These are phyloP conservation scores for Colletotrichum salicis DNA, from an alignment of 2,329 filamentous ascomycete species.

Conservation along the genomic window DNA sequence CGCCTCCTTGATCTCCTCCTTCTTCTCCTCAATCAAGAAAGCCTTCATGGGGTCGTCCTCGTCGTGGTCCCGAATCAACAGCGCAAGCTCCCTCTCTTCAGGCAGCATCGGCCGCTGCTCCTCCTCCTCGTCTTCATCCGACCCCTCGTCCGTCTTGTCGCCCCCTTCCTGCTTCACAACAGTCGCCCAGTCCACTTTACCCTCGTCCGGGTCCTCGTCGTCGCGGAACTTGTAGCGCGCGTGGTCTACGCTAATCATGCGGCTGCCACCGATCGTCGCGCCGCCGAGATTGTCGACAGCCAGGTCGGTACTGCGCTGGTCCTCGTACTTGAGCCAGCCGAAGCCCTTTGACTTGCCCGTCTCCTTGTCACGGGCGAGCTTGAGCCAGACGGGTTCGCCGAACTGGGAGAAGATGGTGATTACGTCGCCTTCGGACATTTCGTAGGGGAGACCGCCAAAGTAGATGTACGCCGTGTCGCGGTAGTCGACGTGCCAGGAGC, in stretches of 20 bases:
- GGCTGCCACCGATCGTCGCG: conserved; percentile 77
- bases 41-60: conserved; percentile 98
- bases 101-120: conserved; percentile 72
- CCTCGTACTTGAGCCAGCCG: conserved; percentile 97
- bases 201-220: conserved; percentile 74
- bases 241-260: conserved; percentile 89
- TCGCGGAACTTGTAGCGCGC: conserved; percentile 90
- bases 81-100: conserved; percentile 83
- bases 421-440: conserved; percentile 94
- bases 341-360: conserved; percentile 96
- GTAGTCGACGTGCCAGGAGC: conserved; percentile 97
- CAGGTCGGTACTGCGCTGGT: conserved; percentile 93
- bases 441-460: conserved; percentile 92
- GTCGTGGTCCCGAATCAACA: conserved; percentile 82
- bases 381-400: conserved; percentile 93
- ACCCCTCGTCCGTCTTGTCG: conserved; percentile 58
- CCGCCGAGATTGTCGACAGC: conserved; percentile 97
- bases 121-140: conserved; percentile 53
- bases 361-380: conserved; percentile 93
- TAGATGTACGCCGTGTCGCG: conserved; percentile 97
- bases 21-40: conserved; percentile 90
- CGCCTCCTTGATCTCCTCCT: conserved; percentile 83
- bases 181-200: conserved; percentile 68
- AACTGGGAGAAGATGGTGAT: conserved; percentile 97
- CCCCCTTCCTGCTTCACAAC: conserved; percentile 64